A percentile compares a stretch with the other conserved stretches of the same genome.
phyloP scores from a whole-genome alignment of 2,329 filamentous ascomycete species.

The Penicillium sp. region DNA sequence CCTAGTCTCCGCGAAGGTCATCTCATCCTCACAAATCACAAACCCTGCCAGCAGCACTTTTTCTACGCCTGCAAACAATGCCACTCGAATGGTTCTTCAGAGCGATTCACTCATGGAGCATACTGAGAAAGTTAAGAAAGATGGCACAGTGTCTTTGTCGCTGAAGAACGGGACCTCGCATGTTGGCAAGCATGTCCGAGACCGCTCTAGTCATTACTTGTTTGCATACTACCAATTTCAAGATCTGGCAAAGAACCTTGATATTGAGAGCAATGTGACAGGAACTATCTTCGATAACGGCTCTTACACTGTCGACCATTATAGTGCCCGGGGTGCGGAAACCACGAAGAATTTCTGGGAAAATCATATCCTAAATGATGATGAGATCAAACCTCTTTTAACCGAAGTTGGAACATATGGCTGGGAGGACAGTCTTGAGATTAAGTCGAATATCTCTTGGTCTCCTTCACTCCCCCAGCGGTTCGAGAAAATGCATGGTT shows the following conservation, averaged over 20 bases:
- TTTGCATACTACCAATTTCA: background rate
- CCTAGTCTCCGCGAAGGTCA: background rate
- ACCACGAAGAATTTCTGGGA: conserved; percentile 41
- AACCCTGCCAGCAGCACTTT: background rate
- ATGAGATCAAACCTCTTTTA: conserved; percentile 29
- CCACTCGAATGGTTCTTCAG: background rate
- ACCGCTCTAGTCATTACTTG: background rate
- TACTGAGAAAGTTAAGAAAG: background rate
- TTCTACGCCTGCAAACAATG: background rate
- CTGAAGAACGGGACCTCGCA: background rate
- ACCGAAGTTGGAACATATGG: conserved; percentile 37
- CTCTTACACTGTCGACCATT: background rate
- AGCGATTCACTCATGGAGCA: background rate
- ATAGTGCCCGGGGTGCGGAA: conserved; percentile 32
- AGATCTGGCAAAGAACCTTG: background rate
- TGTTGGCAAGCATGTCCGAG: background rate
- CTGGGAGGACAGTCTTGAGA: conserved; percentile 28
- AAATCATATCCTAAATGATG: conserved; percentile 38
- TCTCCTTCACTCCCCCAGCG: background rate
- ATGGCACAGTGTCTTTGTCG: background rate
- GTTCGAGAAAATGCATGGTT: background rate
- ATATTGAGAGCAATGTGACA: background rate
- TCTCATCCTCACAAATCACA: background rate
- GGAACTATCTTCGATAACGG: background rate
- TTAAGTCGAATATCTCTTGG: background rate